A percentile compares a stretch with the other conserved stretches of the same genome.
Conservation (phyloP, 345 rosid genomes). For the Conringia planisiliqua region DNA sequence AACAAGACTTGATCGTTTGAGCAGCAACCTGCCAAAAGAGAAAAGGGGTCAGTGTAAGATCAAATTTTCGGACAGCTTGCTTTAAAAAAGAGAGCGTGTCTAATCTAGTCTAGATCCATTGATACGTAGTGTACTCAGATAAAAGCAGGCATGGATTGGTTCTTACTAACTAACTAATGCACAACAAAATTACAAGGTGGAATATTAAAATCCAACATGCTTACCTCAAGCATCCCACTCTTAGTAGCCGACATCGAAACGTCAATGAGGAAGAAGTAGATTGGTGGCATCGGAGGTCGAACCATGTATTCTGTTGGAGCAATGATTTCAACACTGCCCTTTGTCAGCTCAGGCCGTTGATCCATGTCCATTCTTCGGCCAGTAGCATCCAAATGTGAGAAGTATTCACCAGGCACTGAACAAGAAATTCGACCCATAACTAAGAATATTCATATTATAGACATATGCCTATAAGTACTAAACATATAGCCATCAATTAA, state of each 20-base stretch:
- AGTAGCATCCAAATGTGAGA: slow-evolving; percentile 83
- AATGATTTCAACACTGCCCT: slow-evolving; percentile 93
- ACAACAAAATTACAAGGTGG: slow-evolving; percentile 8
- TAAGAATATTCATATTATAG: neutral
- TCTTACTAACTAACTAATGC: neutral
- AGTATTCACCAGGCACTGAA: slow-evolving; percentile 94
- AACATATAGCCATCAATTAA: neutral
- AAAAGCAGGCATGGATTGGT: neutral
- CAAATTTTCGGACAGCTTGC: slow-evolving; percentile 3
- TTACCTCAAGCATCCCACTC: slow-evolving; percentile 98
- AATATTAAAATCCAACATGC: slow-evolving; percentile 23
- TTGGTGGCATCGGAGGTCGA: slow-evolving; percentile 99
- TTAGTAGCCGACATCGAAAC: slow-evolving; percentile 86
- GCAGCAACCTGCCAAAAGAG: slow-evolving; percentile 68
- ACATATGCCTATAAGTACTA: neutral
- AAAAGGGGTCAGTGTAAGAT: slow-evolving; percentile 3
- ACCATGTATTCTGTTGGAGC: slow-evolving; percentile 99
- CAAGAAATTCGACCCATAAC: slow-evolving; percentile 11
- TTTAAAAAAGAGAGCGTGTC: neutral
- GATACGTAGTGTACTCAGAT: neutral
- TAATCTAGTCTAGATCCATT: neutral
- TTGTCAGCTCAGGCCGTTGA: slow-evolving; percentile 91
- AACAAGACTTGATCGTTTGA: slow-evolving; percentile 86
- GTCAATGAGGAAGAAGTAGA: slow-evolving; percentile 93
- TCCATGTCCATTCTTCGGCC: slow-evolving; percentile 90